These are phyloP conservation scores for Cryptosporidium ryanae DNA, from an alignment of 169 alveolate genomes.

Conservation along the genomic window DNA sequence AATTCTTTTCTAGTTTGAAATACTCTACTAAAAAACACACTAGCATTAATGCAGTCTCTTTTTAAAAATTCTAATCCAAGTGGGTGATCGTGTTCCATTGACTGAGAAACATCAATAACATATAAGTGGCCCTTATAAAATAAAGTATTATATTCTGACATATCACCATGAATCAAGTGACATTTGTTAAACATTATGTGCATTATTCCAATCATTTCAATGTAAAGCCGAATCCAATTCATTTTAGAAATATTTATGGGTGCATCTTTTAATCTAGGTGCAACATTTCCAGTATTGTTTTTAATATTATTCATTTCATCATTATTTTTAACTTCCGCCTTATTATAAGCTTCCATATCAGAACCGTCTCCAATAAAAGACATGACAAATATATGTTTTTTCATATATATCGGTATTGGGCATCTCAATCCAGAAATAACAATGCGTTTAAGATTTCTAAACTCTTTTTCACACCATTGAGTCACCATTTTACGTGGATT, in stretches of 20 bases:
- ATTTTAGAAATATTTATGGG: slow-evolving; percentile 76
- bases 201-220: slow-evolving; percentile 89
- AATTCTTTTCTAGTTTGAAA: slow-evolving; percentile 61
- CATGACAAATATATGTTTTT: slow-evolving; percentile 97
- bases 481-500: slow-evolving; percentile 99
- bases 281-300: slow-evolving; percentile 79
- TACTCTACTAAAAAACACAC: slow-evolving; percentile 91
- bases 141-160: slow-evolving; percentile 96
- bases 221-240: slow-evolving; percentile 84
- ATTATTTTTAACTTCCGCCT: not conserved
- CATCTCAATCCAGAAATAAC: slow-evolving; percentile 90
- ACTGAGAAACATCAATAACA: slow-evolving; percentile 98
- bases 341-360: not conserved
- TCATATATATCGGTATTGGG: slow-evolving; percentile 94
- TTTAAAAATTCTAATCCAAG: slow-evolving; percentile 96
- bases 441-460: slow-evolving; percentile 94
- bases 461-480: slow-evolving; percentile 99
- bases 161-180: slow-evolving; percentile 98
- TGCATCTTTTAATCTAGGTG: slow-evolving; percentile 92
- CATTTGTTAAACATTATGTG: slow-evolving; percentile 92
- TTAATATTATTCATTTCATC: not conserved
- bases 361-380: slow-evolving; percentile 77
- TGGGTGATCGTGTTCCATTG: slow-evolving; percentile 98
- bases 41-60: slow-evolving; percentile 96
- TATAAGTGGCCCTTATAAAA: slow-evolving; percentile 84